Evolutionary conservation across 768 basidiomycete species (phyloP).

Genomic region (Boletus rubroflammeus): DNA sequence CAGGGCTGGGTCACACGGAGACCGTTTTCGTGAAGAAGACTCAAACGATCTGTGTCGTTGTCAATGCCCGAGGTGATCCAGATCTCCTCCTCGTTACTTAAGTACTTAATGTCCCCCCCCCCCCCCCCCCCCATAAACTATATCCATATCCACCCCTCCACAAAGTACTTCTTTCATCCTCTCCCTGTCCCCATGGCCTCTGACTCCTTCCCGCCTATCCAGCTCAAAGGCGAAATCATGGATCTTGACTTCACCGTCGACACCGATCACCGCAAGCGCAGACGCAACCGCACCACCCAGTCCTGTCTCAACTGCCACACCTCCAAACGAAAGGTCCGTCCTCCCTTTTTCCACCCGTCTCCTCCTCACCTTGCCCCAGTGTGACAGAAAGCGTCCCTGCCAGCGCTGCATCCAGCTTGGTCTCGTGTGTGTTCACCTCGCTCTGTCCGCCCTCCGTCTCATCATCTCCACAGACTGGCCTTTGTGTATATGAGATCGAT

Average conservation of each 20-base stretch:
- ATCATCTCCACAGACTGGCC: constrained; percentile 61
- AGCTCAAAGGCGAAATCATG: constrained; percentile 74
- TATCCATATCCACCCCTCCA: constrained; percentile 51
- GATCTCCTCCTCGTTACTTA: constrained; percentile 34
- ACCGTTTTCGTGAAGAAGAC: constrained; percentile 34
- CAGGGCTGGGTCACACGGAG: constrained; percentile 34
- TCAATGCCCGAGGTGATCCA: constrained; percentile 45
- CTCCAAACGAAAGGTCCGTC: constrained; percentile 82
- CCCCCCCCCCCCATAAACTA: constrained; percentile 33
- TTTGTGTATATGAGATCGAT: constrained; percentile 94
- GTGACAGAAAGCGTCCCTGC: constrained; percentile 89
- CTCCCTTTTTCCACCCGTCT: neutral
- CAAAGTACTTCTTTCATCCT: constrained; percentile 39
- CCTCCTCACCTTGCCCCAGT: constrained; percentile 37
- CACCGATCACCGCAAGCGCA: constrained; percentile 75
- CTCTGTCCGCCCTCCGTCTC: constrained; percentile 1
- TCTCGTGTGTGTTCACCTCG: constrained; percentile 46
- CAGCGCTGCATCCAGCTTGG: constrained; percentile 88
- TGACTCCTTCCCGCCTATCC: constrained; percentile 50
- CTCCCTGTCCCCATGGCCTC: constrained; percentile 45
- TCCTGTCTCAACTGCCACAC: constrained; percentile 88
- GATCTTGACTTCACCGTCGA: constrained; percentile 73
- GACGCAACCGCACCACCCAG: constrained; percentile 90
- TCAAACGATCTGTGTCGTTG: constrained; percentile 29
- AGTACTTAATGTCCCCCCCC: constrained; percentile 62